A percentile compares a stretch with the other conserved stretches of the same genome.
These are phyloP conservation scores for Scutellaria baicalensis DNA, from an alignment of 257 asterid genomes.

Conservation along the genomic window DNA sequence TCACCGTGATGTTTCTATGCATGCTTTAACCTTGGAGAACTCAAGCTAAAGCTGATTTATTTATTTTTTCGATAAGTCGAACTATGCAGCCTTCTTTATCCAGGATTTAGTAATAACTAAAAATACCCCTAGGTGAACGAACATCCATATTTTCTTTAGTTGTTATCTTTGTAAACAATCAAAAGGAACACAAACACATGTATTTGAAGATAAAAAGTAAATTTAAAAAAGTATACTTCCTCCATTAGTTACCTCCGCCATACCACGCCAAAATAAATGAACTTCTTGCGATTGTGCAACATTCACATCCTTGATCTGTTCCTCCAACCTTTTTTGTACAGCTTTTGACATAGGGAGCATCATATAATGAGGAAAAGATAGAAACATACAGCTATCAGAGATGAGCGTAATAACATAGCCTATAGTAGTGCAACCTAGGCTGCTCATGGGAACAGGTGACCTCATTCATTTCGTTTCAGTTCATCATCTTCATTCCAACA, in stretches of 20 bases:
- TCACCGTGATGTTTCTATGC: not conserved
- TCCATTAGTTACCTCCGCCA: conserved; percentile 71
- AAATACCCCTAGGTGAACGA: not conserved
- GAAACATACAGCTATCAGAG: not conserved
- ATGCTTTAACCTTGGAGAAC: not conserved
- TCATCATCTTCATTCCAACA: not conserved
- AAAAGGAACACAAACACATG: not conserved
- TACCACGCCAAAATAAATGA: conserved; percentile 64
- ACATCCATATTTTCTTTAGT: not conserved
- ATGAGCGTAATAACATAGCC: not conserved
- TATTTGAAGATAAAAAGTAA: not conserved
- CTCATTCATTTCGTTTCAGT: not conserved
- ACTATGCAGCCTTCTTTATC: not conserved
- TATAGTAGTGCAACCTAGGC: not conserved
- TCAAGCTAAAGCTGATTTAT: not conserved
- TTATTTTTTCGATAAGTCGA: not conserved
- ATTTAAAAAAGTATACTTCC: not conserved
- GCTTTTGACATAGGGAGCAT: conserved; percentile 38
- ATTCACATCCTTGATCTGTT: conserved; percentile 70
- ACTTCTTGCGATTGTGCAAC: conserved; percentile 63
- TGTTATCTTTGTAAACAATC: not conserved
- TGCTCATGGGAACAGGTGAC: no score
- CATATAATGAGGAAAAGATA: conserved; percentile 6
- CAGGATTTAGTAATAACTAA: not conserved
- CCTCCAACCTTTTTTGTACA: conserved; percentile 56